Conservation (phyloP, 495 filamentous ascomycete genomes). For the Daldinia grandis region DNA sequence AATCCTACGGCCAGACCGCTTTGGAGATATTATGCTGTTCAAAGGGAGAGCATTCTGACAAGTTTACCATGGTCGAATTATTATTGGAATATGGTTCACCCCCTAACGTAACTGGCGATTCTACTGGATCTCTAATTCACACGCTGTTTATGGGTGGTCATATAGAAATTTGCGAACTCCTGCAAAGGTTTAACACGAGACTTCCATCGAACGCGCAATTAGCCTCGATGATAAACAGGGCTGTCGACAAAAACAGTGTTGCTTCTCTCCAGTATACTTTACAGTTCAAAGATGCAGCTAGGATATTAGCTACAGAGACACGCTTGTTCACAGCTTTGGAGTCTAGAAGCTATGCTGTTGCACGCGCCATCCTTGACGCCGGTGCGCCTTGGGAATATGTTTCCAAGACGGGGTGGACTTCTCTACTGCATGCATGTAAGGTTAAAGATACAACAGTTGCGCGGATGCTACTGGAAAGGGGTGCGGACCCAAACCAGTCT, state of each 20-base stretch:
- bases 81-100: slow-evolving; percentile 5
- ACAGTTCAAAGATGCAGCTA: slow-evolving; percentile 2
- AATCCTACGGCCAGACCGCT: background rate
- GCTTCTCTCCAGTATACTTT: background rate
- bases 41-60: background rate
- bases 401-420: background rate
- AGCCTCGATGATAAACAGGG: slow-evolving; percentile 1
- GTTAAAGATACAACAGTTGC: background rate
- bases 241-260: background rate
- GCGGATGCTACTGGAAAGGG: background rate
- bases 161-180: background rate
- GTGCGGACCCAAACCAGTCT: background rate
- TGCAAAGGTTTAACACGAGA: background rate
- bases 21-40: slow-evolving; percentile 7
- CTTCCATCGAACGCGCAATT: background rate
- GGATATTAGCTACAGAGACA: background rate
- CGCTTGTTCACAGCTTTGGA: background rate
- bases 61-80: slow-evolving; percentile 1
- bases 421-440: background rate
- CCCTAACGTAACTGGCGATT: background rate
- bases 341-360: background rate
- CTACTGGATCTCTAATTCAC: background rate
- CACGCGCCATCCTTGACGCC: slow-evolving; percentile 3
- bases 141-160: background rate
- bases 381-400: slow-evolving; percentile 9